Evolutionary conservation across 2,329 filamentous ascomycete species (phyloP).

Genomic region (Rachicladosporium sp.): DNA sequence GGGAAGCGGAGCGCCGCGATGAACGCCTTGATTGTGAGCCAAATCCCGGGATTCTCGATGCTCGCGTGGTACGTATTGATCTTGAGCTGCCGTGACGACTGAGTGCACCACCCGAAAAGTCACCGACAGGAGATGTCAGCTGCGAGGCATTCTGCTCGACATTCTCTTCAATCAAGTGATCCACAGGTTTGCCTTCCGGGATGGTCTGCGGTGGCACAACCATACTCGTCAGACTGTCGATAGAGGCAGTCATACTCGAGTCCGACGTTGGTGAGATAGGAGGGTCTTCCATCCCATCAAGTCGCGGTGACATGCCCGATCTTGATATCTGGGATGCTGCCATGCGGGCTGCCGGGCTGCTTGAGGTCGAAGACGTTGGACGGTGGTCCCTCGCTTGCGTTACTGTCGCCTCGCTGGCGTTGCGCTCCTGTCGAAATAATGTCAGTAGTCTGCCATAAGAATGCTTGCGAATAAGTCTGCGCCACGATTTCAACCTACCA

Average conservation of each 20-base stretch:
- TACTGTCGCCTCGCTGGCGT: constrained; percentile 12
- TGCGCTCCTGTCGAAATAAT: constrained; percentile 12
- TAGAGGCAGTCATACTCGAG: constrained; percentile 14
- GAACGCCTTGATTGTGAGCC: constrained; percentile 12
- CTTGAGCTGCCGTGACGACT: constrained; percentile 20
- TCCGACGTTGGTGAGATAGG: constrained; percentile 8
- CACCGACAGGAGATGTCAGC: constrained; percentile 14
- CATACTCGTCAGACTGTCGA: constrained; percentile 19
- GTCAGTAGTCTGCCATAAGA: constrained; percentile 6
- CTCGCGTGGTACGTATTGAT: constrained; percentile 14
- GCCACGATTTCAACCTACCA: constrained; percentile 12
- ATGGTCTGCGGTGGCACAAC: constrained; percentile 21
- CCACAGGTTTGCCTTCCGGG: constrained; percentile 15
- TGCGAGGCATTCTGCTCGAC: constrained; percentile 8
- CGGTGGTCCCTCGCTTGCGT: constrained; percentile 6
- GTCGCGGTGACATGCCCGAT: constrained; percentile 18
- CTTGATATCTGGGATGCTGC: constrained; percentile 21
- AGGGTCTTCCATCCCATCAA: constrained; percentile 8
- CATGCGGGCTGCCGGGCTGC: constrained; percentile 10
- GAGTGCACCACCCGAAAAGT: constrained; percentile 11
- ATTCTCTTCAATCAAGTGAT: constrained; percentile 10
- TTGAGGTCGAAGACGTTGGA: constrained; percentile 8
- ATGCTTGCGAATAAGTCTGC: too few species aligned
- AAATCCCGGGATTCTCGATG: constrained; percentile 9
- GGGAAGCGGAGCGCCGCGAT: constrained; percentile 18